Evolutionary conservation across 2,329 filamentous ascomycete genomes (phyloP), one percentile per base, ranked within the genome.

Genomic region (Penicillium aurantiogriseum): DNA sequence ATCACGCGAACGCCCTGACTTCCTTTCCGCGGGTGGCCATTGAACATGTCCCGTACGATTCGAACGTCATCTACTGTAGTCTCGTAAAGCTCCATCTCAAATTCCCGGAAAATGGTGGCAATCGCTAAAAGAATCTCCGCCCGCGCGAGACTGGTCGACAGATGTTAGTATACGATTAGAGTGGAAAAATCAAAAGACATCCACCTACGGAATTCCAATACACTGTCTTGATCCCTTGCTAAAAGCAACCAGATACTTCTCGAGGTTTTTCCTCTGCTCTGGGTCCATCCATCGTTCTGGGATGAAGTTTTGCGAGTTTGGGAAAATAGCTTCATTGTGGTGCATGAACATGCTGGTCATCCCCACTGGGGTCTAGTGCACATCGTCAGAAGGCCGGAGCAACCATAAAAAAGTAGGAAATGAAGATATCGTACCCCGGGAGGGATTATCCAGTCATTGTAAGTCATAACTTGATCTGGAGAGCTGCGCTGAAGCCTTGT

Each of bases 191-290:
- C 3, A 8, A 21, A 21, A 5, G 2, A n/a, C 52, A 23, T 21
- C 13, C 8, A 52, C 59, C 13, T 63, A 71, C 69, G 81, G 77
- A 44, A 78, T 77, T 17, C 80, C 80, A 13, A 79, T 69, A 58
- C 80, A 83, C 65, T 76, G 75, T 23, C 79, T 67, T 4, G 71
- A 75, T 0, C 79, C 79, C 38, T 69, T 72, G 35, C 69, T 69
- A 53, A 79, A 79, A 0, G 71, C 58, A 8, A 78, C 69, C 29
- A 78, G 57, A 51, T 74, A 76, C 27, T 67, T 69, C 25, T 74
- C 66, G 10, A 76, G 63, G 1, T 70, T 66, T 21, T 72, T 64
- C 5, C 73, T 71, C 23, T 69, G 63, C 4, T 67, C 61, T 10
- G 66, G 58, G 43, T 71, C 62, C 15, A 74, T 63, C 71, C 74